Evolutionary conservation across 495 filamentous ascomycete species (phyloP).

Genomic region (Penicillium alfredii): DNA sequence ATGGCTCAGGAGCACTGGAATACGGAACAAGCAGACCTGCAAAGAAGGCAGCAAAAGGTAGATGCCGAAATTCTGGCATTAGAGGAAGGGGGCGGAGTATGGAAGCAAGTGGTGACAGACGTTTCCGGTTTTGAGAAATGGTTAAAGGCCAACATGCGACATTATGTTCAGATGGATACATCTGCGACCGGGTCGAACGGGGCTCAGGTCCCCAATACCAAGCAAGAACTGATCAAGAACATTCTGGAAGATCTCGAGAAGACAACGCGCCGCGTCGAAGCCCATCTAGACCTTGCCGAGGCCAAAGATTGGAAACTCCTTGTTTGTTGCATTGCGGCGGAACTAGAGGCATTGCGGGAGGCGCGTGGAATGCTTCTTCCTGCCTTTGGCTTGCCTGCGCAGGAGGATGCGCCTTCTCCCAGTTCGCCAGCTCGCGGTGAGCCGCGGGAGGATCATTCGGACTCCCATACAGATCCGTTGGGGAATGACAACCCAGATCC

Average conservation of each 20-base stretch:
- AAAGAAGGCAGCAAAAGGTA: slow-evolving; percentile 52
- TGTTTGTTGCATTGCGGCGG: slow-evolving; percentile 81
- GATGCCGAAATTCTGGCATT: slow-evolving; percentile 67
- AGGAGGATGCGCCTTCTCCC: slow-evolving; percentile 4
- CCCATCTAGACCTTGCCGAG: slow-evolving; percentile 37
- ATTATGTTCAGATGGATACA: slow-evolving; percentile 22
- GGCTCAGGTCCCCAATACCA: slow-evolving; percentile 8
- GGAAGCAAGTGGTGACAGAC: slow-evolving; percentile 62
- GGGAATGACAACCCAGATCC: slow-evolving; percentile 32
- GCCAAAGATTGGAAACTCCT: slow-evolving; percentile 75
- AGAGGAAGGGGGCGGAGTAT: slow-evolving; percentile 76
- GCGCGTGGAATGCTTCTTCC: slow-evolving; percentile 58
- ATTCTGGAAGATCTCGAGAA: slow-evolving; percentile 40
- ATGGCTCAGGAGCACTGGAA: slow-evolving; percentile 77
- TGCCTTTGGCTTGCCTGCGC: slow-evolving; percentile 18
- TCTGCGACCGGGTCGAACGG: slow-evolving; percentile 12
- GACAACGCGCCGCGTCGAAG: slow-evolving; percentile 35
- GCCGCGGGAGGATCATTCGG: not conserved
- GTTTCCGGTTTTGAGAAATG: slow-evolving; percentile 64
- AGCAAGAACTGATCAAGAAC: slow-evolving; percentile 26
- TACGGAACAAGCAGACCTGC: slow-evolving; percentile 53
- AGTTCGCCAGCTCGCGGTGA: slow-evolving; percentile 8
- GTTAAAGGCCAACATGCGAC: slow-evolving; percentile 52
- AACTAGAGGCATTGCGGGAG: slow-evolving; percentile 75
- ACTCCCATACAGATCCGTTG: slow-evolving; percentile 12